Evolutionary conservation across 1,284 basidiomycete species (phyloP), one percentile per base, ranked within the genome.

Genomic region (Sanghuangporus baumii): DNA sequence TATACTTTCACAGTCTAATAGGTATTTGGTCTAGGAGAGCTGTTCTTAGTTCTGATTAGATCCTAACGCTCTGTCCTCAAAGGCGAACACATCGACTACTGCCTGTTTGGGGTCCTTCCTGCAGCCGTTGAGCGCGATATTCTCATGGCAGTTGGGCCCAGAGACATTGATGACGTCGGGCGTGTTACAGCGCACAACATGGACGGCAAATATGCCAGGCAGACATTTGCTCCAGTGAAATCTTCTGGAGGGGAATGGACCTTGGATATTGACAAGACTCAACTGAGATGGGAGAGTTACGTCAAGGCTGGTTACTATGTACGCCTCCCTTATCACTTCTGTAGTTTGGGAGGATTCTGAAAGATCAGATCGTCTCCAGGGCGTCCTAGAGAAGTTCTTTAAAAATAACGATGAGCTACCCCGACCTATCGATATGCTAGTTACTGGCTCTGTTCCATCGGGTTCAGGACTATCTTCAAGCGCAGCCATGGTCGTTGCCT

Each of bases 61-160:
- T 46, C 4, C 43, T 46, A 46, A 46, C 43, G 16, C 16, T 23
- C 23, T 40, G 63, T 57, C 48, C 46, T 50, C 61, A 60, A 54
- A 83, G 90, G 91, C 51, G 93, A 94, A 74, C 93, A 96, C 72
- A 91, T 95, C 71, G 93, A 95, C 75, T 95, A 95, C 71, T 82
- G 84, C 1, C 76, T 90, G 37, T 91, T 91, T 68, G 87, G 87
- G 2, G 92, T 93, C 12, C 80, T 95, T 37, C 93, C 93, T 7
- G 83, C 89, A 12, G 93, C 93, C 0, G 84, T 95, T 57, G 93
- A 94, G 68, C 84, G 86, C 62, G 93, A 94, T 74, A 89, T 95
- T 66, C 77, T 95, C 48, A 88, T 95, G 67, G 93, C 93, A 0
- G 88, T 89, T 70, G 84, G 81, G n/a, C 79, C 84, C 18, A 78